Conservation (phyloP, 1,284 basidiomycete species). For the Heterobasidion occidentale region DNA sequence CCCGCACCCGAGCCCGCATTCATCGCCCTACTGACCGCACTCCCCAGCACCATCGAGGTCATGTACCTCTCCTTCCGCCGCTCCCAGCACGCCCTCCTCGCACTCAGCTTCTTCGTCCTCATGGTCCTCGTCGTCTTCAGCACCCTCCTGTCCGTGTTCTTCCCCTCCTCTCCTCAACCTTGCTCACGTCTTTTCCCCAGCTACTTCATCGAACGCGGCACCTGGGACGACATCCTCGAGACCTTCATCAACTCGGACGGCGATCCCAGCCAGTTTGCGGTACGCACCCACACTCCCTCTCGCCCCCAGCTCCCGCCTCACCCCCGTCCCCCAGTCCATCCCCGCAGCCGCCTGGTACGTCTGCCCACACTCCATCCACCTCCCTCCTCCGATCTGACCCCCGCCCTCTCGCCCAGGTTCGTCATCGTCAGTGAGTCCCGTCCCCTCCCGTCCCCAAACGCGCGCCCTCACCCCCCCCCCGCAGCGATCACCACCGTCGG, state of each 20-base stretch:
- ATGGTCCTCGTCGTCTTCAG: slow-evolving; percentile 84
- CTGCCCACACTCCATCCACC: background rate
- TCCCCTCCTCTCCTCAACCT: background rate
- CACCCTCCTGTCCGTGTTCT: slow-evolving; percentile 59
- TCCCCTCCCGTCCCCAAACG: background rate
- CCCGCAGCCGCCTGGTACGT: slow-evolving; percentile 68
- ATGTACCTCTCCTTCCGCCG: slow-evolving; percentile 86
- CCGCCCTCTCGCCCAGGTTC: slow-evolving; percentile 33
- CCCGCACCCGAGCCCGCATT: background rate
- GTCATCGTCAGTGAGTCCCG: slow-evolving; percentile 49
- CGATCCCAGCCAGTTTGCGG: slow-evolving; percentile 69
- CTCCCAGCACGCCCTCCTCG: slow-evolving; percentile 80
- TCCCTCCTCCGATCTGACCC: slow-evolving; percentile 12
- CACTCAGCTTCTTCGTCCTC: slow-evolving; percentile 82
- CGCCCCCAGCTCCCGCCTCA: background rate
- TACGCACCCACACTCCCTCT: slow-evolving; percentile 21
- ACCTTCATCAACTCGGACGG: slow-evolving; percentile 81
- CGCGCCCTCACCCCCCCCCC: background rate
- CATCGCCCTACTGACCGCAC: slow-evolving; percentile 1
- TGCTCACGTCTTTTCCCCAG: slow-evolving; percentile 24
- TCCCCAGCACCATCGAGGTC: slow-evolving; percentile 75
- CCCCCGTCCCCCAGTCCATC: slow-evolving; percentile 47
- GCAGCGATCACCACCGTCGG: slow-evolving; percentile 80
- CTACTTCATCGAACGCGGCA: slow-evolving; percentile 83
- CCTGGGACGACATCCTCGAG: slow-evolving; percentile 74